Evolutionary conservation across 2,329 filamentous ascomycete species (phyloP), one percentile per base, ranked within the genome.

Genomic region (Juglanconis sp.): DNA sequence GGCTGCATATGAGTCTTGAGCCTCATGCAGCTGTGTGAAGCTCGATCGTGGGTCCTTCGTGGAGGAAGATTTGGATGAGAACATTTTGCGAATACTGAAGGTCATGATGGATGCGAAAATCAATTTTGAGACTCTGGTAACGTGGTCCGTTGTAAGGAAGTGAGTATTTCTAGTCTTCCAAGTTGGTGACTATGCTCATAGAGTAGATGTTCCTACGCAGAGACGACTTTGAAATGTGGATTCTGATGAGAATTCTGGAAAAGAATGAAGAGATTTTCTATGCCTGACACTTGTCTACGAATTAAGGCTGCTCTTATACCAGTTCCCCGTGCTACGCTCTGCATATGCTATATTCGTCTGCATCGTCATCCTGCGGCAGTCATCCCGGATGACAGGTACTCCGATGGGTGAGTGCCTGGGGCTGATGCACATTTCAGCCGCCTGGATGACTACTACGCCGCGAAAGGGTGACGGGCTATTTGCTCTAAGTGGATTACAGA

Each of bases 21-120:
- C 44, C 4, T 61, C 51, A 7, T 35, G 15, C 10, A 63, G 44
- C 7, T 32, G 54, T 3, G 32, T 31, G 47, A 38, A 56, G 38
- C 35, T 36, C 24, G 36, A 11, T 30, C 11, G 10, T 13, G 44
- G 34, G 32, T 50, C 52, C 36, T 54, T 51, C 5, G 36, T 35
- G 5, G 46, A 44, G 10, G 34, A 36, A 4, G 56, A 40, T 30
- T 47, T 54, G 15, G 61, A 48, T 10, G 54, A 55, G 13, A 61
- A 50, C 36, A 55, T 50, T 35, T 57, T 63, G 61, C 55, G 24
- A 3, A 63, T 38, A 24, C 49, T 57, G 51, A 59, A 61, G 7
- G 51, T 31, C 61, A 63, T 57, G n/a, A 3, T 40, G 9, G 34
- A 9, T 42, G 38, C 10, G 4, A 42, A 42, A 38, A 24, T 24